Percentiles rank a stretch among this genome's conserved stretches.
phyloP scores from a whole-genome alignment of 2,329 filamentous ascomycete genomes.

The Calonectria henricotiae region DNA sequence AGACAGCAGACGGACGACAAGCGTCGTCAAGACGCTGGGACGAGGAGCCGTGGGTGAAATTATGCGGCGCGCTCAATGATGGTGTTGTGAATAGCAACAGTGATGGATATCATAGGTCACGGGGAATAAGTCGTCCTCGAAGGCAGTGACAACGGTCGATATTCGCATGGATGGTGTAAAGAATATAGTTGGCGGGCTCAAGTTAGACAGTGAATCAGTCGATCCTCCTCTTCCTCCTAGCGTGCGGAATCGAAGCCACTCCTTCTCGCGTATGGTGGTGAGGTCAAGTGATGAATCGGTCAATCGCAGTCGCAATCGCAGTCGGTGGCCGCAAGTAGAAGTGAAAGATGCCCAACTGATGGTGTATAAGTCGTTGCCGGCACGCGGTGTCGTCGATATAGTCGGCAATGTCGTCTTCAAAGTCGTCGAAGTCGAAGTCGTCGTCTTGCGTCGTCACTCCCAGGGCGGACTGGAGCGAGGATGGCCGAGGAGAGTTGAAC shows the following conservation, averaged over 20 bases:
- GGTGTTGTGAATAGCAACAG: conserved; percentile 21
- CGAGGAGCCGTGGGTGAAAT: conserved; percentile 16
- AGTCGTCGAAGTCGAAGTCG: neutral
- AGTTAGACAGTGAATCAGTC: conserved; percentile 10
- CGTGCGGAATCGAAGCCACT: neutral
- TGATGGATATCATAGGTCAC: conserved; percentile 19
- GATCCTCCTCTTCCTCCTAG: conserved; percentile 24
- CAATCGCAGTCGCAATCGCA: conserved; percentile 14
- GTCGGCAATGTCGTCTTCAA: conserved; percentile 30
- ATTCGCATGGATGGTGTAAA: conserved; percentile 26
- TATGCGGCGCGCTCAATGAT: conserved; percentile 23
- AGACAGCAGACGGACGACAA: conserved; percentile 40
- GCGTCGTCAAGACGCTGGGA: conserved; percentile 49
- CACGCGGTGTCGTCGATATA: conserved; percentile 33
- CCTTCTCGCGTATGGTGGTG: neutral
- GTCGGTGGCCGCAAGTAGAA: conserved; percentile 9
- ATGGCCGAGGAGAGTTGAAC: conserved; percentile 30
- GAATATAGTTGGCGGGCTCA: conserved; percentile 10
- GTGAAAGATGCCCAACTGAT: conserved; percentile 12
- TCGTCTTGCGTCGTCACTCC: conserved; percentile 35
- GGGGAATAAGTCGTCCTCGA: conserved; percentile 29
- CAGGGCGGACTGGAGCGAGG: conserved; percentile 26
- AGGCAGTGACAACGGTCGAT: conserved; percentile 27
- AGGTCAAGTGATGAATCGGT: conserved; percentile 1
- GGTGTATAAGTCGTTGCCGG: conserved; percentile 26